Evolutionary conservation across 2,329 filamentous ascomycete genomes (phyloP), one percentile per base, ranked within the genome.

Genomic region (Lecanicillium sp.): DNA sequence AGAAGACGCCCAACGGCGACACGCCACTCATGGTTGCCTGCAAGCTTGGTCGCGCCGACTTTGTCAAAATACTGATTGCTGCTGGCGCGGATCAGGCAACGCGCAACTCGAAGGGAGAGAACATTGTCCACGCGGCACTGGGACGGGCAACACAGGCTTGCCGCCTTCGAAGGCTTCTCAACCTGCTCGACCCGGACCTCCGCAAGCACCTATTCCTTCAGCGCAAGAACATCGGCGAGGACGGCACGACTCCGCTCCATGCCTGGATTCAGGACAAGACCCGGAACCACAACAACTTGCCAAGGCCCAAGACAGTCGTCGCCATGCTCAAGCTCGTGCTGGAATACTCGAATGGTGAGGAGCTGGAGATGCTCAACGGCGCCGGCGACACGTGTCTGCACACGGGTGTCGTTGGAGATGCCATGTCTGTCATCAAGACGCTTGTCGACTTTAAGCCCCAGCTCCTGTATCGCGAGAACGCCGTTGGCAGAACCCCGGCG

Each of bases 1-100:
- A 71, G 36, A 84, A 77, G 50, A 76, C 71, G 2, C 56, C 65
- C 1, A 52, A 63, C 7, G 77, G 77, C 1, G 63, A 72, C 36
- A 89, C 84, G 0, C 85, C 87, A 2, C 66, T 94, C 1, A 71
- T 79, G 40, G 55, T 86, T 9, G 84, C 86, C 2, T 81, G 79
- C 44, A 60, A 66, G 3, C 60, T 75, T 3, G 70, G 73, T 10
- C 70, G 72, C 15, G 49, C 69, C 13, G 62, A 76, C 2, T 71
- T 73, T 15, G 72, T 73, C 13, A 74, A 76, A 49, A 64, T 77
- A 1, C 68, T 94, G 27, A 68, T 90, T 36, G 64, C 71, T 1
- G 75, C 73, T 18, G 84, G 83, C 3, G 84, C 84, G 3, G 77
- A 92, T 51, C 80, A 86, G 52, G 74, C 76, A 1, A 63, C 63